These are phyloP conservation scores for Micractinium conductrix DNA, from an alignment of 139 green algal species.

Conservation along the genomic window DNA sequence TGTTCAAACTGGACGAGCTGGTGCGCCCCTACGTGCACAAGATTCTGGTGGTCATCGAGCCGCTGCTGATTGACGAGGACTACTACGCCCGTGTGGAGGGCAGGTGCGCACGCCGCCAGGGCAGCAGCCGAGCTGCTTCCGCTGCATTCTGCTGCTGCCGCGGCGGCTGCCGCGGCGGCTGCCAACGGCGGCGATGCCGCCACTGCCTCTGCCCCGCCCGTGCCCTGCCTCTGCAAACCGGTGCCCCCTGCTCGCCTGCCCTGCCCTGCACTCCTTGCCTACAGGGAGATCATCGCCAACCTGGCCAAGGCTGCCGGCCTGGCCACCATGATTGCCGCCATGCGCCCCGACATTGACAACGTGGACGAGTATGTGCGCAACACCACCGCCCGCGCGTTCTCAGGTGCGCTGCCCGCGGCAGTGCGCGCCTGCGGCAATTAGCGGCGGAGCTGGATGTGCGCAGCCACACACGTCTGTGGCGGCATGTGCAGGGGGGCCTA, in stretches of 20 bases:
- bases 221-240: no score
- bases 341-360: slow-evolving; percentile 99
- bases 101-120: slow-evolving; percentile 34
- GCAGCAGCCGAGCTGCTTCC: not conserved
- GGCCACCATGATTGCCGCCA: slow-evolving; percentile 98
- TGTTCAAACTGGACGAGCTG: slow-evolving; percentile 99
- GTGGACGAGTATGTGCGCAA: slow-evolving; percentile 99
- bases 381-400: slow-evolving; percentile 94
- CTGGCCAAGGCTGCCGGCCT: slow-evolving; percentile 94
- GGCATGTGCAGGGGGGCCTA: no score
- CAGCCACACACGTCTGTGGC: no score
- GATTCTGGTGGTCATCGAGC: slow-evolving; percentile 99
- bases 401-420: slow-evolving; percentile 19
- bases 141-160: no score
- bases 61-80: slow-evolving; percentile 99
- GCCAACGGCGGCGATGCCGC: no score
- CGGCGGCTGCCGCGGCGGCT: not conserved
- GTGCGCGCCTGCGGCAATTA: no score
- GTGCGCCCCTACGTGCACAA: slow-evolving; percentile 99
- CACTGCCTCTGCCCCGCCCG: not conserved
- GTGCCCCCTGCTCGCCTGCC: not conserved
- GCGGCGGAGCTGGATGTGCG: no score
- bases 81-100: slow-evolving; percentile 99
- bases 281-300: slow-evolving; percentile 98
- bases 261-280: not conserved